Evolutionary conservation across 208 protist species (phyloP), one percentile per base, ranked within the genome.

Genomic region (Trypanosoma brucei): DNA sequence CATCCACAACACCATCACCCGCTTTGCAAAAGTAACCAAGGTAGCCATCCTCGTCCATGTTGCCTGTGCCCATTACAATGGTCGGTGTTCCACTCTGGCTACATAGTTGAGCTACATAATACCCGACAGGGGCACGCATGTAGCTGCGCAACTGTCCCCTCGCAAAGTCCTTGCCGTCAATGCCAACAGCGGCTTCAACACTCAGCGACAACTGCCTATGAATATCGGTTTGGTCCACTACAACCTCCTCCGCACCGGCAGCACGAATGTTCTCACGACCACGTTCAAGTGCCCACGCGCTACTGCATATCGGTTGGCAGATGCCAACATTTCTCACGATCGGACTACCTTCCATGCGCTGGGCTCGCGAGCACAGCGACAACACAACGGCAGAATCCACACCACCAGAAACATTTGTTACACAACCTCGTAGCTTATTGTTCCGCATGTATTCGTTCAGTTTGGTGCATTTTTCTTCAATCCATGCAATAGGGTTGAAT

Each of bases 1-100:
- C 81, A 76, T 98, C 97, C 53, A 96, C 93, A 22, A 98, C 86
- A 22, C 97, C 97, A 64, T 98, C 97, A 11, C 97, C 97, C 3
- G 97, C 97, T 70, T 98, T 98, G 79, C 92, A 98, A 61, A 98
- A 98, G 72, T 98, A 98, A 35, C 77, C 88, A 7, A 98, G 76
- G 70, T 98, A 98, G 36, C 93, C 93, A 66, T 98, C 97, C 65
- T 98, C 96, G 64, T 98, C 97, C 80, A 86, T 96, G 80, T 98
- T 98, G 8, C 97, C 97, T 14, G 96, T 98, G 13, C 96, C 96
- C 80, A 98, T 94, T 14, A 98, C 96, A 62, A 98, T 88, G 11
- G 83, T 75, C n/a, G 95, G 91, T 0, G 57, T 83, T 14, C 95
- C 95, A 37, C 81, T 67, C 53, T 94, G 84, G 35, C 67, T 81